Evolutionary conservation across 768 basidiomycete genomes (phyloP).

Genomic region (Pulveroboletus sp.): DNA sequence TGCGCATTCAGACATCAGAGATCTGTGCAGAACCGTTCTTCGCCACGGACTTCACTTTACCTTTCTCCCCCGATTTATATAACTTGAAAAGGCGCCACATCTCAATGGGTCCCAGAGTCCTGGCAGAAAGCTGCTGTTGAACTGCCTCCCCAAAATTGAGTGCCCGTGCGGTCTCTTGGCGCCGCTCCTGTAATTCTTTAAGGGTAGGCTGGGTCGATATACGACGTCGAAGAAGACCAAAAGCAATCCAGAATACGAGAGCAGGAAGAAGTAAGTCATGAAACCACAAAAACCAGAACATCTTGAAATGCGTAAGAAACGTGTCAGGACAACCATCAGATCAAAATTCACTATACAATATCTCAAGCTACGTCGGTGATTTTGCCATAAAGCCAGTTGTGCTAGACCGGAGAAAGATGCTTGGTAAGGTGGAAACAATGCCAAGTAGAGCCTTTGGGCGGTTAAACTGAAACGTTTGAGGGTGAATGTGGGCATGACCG

Average conservation of each 20-base stretch:
- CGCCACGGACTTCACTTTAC: conserved; percentile 27
- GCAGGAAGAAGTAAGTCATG: conserved; percentile 52
- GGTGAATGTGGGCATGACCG: conserved; percentile 46
- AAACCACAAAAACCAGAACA: conserved; percentile 65
- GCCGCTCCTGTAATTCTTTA: conserved; percentile 49
- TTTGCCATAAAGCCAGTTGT: conserved; percentile 53
- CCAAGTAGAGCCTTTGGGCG: conserved; percentile 52
- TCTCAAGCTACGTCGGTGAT: conserved; percentile 41
- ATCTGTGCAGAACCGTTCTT: conserved; percentile 4
- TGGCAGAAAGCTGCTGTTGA: conserved; percentile 41
- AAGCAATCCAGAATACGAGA: conserved; percentile 45
- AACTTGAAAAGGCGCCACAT: conserved; percentile 50
- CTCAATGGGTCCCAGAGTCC: conserved; percentile 50
- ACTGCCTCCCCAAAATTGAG: conserved; percentile 50
- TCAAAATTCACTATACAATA: conserved; percentile 48
- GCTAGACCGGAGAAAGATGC: conserved; percentile 39
- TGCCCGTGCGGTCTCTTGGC: conserved; percentile 46
- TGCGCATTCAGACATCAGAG: neutral
- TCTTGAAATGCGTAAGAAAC: conserved; percentile 31
- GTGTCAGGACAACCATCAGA: neutral
- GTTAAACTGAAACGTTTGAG: conserved; percentile 50
- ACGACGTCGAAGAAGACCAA: conserved; percentile 45
- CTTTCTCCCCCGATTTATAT: conserved; percentile 36
- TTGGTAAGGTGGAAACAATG: conserved; percentile 46
- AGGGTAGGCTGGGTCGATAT: conserved; percentile 54